Percentiles rank a stretch among this genome's conserved stretches.
phyloP scores from a whole-genome alignment of 768 basidiomycete species.

The Rhodotorula babjevae region DNA sequence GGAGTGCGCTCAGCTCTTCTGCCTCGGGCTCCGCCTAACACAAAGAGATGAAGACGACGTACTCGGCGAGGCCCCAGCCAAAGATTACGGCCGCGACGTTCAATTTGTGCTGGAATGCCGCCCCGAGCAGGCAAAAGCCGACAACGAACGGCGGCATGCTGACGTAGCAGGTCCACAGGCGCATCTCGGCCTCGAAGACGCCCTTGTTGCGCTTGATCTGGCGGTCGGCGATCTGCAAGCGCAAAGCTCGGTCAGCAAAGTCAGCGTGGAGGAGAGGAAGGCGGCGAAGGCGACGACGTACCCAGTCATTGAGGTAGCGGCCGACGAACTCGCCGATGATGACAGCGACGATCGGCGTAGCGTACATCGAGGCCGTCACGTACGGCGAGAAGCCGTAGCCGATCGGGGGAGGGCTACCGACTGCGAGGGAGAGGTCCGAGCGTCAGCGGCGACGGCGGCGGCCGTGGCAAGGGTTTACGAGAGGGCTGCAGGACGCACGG shows the following conservation, averaged over 20 bases:
- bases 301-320: constrained; percentile 55
- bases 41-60: neutral
- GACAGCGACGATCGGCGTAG: constrained; percentile 51
- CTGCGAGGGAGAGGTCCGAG: neutral
- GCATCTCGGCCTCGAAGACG: constrained; percentile 57
- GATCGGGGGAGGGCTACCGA: constrained; percentile 56
- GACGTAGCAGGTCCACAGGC: constrained; percentile 56
- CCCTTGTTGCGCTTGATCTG: constrained; percentile 55
- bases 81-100: constrained; percentile 52
- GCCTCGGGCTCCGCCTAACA: too few species aligned
- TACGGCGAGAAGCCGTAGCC: constrained; percentile 56
- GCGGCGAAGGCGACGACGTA: neutral
- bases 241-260: neutral
- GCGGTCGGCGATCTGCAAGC: constrained; percentile 49
- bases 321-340: constrained; percentile 57
- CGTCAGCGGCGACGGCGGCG: neutral
- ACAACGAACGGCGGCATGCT: constrained; percentile 47
- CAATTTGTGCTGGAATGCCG: constrained; percentile 31
- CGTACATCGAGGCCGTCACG: constrained; percentile 49
- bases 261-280: neutral
- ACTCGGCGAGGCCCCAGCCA: constrained; percentile 61
- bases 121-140: constrained; percentile 59
- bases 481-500: neutral
- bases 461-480: too few species aligned
- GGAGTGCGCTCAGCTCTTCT: too few species aligned